Conservation (phyloP, 2,329 filamentous ascomycete species). For the Lasiodiplodia citricola region DNA sequence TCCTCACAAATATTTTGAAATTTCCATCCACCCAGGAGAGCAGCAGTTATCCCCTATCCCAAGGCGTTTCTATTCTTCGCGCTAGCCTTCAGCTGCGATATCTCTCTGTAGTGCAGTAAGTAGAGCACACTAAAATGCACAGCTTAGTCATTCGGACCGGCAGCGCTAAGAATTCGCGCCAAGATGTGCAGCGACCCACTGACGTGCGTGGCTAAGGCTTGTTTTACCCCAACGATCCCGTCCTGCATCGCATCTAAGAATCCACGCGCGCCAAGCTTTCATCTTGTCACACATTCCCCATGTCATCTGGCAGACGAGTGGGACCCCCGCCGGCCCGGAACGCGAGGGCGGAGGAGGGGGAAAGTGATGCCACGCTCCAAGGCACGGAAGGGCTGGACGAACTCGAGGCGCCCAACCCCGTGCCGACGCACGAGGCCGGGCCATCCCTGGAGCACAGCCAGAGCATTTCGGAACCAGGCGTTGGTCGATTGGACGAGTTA, state of each 20-base stretch:
- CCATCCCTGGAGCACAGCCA: neutral
- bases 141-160: neutral
- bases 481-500: neutral
- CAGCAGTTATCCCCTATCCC: too few species aligned
- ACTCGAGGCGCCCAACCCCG: neutral
- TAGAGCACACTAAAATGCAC: too few species aligned
- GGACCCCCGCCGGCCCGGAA: constrained; percentile 1
- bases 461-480: neutral
- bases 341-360: neutral
- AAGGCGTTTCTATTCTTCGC: too few species aligned
- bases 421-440: neutral
- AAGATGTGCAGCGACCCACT: neutral
- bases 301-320: neutral
- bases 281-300: neutral
- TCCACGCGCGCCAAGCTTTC: neutral
- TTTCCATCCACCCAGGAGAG: too few species aligned
- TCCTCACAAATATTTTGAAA: too few species aligned
- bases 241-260: neutral
- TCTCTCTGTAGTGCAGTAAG: too few species aligned
- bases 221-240: neutral
- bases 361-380: neutral
- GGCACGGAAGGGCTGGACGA: neutral
- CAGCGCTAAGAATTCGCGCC: neutral
- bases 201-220: neutral
- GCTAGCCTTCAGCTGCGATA: too few species aligned